These are phyloP conservation scores for Alloascoidea africana DNA, from an alignment of 805 yeast genomes.

Conservation along the genomic window DNA sequence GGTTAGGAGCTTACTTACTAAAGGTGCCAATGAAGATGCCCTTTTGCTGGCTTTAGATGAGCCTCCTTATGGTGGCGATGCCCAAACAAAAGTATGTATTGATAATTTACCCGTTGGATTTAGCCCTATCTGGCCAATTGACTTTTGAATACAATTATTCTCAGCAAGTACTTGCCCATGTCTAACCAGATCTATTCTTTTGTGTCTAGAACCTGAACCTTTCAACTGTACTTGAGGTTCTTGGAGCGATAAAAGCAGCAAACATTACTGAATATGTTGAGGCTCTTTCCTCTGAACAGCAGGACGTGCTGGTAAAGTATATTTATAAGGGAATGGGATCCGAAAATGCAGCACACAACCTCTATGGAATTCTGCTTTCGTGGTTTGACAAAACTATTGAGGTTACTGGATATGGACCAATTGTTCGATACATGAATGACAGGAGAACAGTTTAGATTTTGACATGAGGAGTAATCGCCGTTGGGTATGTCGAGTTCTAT, in stretches of 20 bases:
- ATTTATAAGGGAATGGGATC: slow-evolving; percentile 75
- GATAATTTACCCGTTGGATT: slow-evolving; percentile 1
- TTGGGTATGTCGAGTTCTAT: too few relatives aligned
- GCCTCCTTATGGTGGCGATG: slow-evolving; percentile 77
- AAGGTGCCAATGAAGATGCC: slow-evolving; percentile 62
- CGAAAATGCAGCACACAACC: slow-evolving; percentile 43
- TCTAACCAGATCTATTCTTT: slow-evolving; percentile 4
- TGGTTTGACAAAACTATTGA: slow-evolving; percentile 92
- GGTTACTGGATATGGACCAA: slow-evolving; percentile 75
- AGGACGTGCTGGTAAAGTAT: slow-evolving; percentile 68
- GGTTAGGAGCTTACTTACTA: slow-evolving; percentile 46
- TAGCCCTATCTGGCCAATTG: slow-evolving; percentile 2
- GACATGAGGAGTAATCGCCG: too few relatives aligned
- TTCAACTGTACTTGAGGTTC: slow-evolving; percentile 49
- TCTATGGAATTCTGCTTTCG: slow-evolving; percentile 70
- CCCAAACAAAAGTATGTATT: slow-evolving; percentile 27
- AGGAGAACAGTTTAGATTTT: slow-evolving; percentile 58
- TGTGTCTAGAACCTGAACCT: slow-evolving; percentile 24
- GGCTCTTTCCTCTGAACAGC: slow-evolving; percentile 44
- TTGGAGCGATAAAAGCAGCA: slow-evolving; percentile 48
- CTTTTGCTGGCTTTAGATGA: slow-evolving; percentile 43
- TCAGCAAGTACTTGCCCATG: slow-evolving; percentile 2
- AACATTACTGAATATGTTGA: slow-evolving; percentile 54
- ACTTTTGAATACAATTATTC: slow-evolving; percentile 2
- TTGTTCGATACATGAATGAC: slow-evolving; percentile 76